phyloP scores from a whole-genome alignment of 1,284 basidiomycete species.

The Ceratobasidium sp. region DNA sequence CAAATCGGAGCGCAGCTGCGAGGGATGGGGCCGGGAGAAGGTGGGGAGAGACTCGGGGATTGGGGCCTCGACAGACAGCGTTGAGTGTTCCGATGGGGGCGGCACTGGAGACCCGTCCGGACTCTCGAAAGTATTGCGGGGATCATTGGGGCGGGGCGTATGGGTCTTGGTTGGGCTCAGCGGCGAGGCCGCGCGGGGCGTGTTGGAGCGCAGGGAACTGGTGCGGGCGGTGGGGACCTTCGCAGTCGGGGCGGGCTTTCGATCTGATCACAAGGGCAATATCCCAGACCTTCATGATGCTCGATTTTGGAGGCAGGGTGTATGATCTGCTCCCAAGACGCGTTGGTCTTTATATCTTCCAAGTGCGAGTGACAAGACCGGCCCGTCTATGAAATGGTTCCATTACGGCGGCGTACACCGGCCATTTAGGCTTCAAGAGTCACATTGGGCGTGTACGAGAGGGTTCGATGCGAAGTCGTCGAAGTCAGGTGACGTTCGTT shows the following conservation, averaged over 20 bases:
- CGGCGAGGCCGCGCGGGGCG: too few species aligned
- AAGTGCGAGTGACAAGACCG: background rate
- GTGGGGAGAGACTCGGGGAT: too few species aligned
- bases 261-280: background rate
- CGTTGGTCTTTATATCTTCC: background rate
- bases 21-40: too few species aligned
- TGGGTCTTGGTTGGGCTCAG: too few species aligned
- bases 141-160: too few species aligned
- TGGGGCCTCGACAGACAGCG: too few species aligned
- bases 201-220: background rate
- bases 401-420: background rate
- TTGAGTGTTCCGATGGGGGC: too few species aligned
- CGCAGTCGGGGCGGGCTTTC: too few species aligned
- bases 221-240: too few species aligned
- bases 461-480: background rate
- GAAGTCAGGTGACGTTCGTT: background rate
- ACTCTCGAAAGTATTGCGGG: too few species aligned
- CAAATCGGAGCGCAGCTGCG: too few species aligned
- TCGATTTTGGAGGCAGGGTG: background rate
- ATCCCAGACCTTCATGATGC: background rate
- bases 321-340: background rate
- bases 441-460: background rate
- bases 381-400: slow-evolving; percentile 4
- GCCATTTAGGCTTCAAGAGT: background rate
- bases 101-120: too few species aligned